These are phyloP conservation scores for Globisporangium okanoganense DNA, from an alignment of 352 stramenopile genomes.

Conservation along the genomic window DNA sequence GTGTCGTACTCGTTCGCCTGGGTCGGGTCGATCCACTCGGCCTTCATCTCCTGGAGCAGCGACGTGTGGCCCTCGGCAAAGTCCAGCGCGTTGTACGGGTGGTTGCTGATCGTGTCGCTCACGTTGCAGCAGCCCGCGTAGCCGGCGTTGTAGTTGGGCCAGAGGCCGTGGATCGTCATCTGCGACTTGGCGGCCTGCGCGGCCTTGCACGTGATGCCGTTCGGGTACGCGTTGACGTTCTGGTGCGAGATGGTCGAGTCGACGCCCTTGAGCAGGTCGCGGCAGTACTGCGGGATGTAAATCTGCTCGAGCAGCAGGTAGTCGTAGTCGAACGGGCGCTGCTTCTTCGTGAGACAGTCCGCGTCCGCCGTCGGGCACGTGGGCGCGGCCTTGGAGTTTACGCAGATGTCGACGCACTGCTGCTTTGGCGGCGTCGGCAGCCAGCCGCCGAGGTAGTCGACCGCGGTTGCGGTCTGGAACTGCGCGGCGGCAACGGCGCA, in stretches of 20 bases:
- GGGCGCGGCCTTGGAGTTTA: conserved; percentile 48
- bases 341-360: conserved; percentile 55
- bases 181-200: conserved; percentile 35
- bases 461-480: conserved; percentile 16
- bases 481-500: conserved; percentile 11
- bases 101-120: conserved; percentile 46
- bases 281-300: conserved; percentile 79
- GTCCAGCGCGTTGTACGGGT: conserved; percentile 42
- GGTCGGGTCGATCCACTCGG: conserved; percentile 66
- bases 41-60: conserved; percentile 51
- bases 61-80: conserved; percentile 42
- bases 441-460: conserved; percentile 68
- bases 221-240: conserved; percentile 66
- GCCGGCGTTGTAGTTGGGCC: conserved; percentile 75
- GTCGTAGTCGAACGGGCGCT: conserved; percentile 69
- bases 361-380: conserved; percentile 53
- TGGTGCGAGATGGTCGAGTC: conserved; percentile 80
- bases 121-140: conserved; percentile 74
- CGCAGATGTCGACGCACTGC: conserved; percentile 76
- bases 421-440: conserved; percentile 35
- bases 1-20: conserved; percentile 50
- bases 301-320: conserved; percentile 77
- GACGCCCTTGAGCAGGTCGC: conserved; percentile 62
- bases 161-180: conserved; percentile 74
- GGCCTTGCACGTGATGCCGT: conserved; percentile 41